Conservation (phyloP, 1,284 basidiomycete species). For the Neotropicomus parvogracilis region DNA sequence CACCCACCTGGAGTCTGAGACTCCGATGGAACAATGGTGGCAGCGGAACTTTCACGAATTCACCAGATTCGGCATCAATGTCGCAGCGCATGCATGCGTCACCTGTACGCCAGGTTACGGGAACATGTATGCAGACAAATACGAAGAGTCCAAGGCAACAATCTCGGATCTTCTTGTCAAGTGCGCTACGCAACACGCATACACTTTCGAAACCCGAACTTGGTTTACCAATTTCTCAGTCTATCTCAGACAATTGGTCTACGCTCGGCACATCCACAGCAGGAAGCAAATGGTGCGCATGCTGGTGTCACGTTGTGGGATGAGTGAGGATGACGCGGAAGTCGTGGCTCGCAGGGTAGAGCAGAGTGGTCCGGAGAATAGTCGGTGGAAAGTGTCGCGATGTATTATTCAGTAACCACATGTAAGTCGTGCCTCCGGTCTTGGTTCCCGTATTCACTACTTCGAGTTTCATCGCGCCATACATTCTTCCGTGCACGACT, state of each 20-base stretch:
- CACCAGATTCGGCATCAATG: slow-evolving; percentile 26
- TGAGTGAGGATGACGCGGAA: slow-evolving; percentile 26
- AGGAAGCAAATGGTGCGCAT: slow-evolving; percentile 27
- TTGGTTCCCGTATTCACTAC: slow-evolving; percentile 10
- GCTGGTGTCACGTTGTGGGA: slow-evolving; percentile 26
- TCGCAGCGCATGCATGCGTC: slow-evolving; percentile 26
- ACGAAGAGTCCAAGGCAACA: slow-evolving; percentile 28
- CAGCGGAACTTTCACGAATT: slow-evolving; percentile 26
- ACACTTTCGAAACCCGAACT: slow-evolving; percentile 23
- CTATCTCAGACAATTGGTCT: slow-evolving; percentile 27
- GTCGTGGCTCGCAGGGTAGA: slow-evolving; percentile 21
- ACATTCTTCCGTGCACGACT: not conserved
- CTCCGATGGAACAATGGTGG: slow-evolving; percentile 32
- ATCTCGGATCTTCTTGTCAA: slow-evolving; percentile 26
- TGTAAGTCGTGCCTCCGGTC: slow-evolving; percentile 10
- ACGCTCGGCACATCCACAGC: slow-evolving; percentile 19
- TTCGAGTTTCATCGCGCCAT: not conserved
- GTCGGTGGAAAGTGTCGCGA: slow-evolving; percentile 5
- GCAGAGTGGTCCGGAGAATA: slow-evolving; percentile 1
- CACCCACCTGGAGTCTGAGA: slow-evolving; percentile 31
- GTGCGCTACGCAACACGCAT: slow-evolving; percentile 21
- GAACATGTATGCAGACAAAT: slow-evolving; percentile 30
- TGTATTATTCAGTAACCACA: slow-evolving; percentile 22
- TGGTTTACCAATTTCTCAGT: slow-evolving; percentile 27
- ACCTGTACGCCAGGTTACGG: slow-evolving; percentile 27